These are phyloP conservation scores for Persicaria tinctoria DNA, from an alignment of 148 eudicot species.

Conservation along the genomic window DNA sequence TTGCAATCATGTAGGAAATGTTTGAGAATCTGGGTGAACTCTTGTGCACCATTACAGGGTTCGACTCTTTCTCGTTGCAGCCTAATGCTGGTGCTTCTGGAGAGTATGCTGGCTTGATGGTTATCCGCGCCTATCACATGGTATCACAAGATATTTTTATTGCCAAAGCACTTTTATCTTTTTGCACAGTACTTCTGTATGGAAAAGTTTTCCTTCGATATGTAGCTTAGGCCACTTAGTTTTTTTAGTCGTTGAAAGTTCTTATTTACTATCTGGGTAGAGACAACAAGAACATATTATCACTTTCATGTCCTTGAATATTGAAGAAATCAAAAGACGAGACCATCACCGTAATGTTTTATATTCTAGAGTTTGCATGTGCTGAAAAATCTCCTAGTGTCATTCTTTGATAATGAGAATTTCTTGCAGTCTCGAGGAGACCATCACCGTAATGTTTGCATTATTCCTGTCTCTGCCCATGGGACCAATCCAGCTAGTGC, in stretches of 20 bases:
- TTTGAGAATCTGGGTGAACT: conserved; percentile 71
- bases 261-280: neutral
- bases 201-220: neutral
- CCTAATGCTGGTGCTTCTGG: conserved; percentile 99
- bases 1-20: conserved; percentile 61
- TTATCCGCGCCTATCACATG: conserved; percentile 96
- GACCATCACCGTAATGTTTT: too few relatives aligned
- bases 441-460: conserved; percentile 94
- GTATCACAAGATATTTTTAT: conserved; percentile 23
- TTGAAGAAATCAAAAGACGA: neutral
- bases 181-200: neutral
- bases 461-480: conserved; percentile 98
- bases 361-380: neutral
- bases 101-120: conserved; percentile 98
- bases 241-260: neutral
- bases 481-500: conserved; percentile 99
- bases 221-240: neutral
- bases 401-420: neutral
- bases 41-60: conserved; percentile 86
- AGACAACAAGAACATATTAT: neutral
- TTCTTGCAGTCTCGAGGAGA: conserved; percentile 81
- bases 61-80: conserved; percentile 94
- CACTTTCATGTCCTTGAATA: neutral
- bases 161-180: neutral
- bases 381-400: neutral